Conservation (phyloP, 257 asterid genomes). For the Nicotiana obtusifolia region DNA sequence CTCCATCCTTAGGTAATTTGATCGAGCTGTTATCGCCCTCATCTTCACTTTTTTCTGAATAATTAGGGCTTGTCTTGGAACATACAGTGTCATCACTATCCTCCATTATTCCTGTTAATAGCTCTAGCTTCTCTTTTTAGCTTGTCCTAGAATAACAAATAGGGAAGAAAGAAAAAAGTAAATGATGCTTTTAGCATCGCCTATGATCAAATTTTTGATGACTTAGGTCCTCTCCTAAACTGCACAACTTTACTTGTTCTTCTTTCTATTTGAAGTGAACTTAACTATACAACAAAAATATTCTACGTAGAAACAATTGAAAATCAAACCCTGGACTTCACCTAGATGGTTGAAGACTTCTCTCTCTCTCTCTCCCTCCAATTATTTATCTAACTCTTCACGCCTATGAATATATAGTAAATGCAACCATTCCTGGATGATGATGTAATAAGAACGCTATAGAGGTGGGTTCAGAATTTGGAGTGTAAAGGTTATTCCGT, state of each 20-base stretch:
- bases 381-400: constrained; percentile 16
- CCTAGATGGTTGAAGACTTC: constrained; percentile 36
- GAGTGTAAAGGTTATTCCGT: too few relatives aligned
- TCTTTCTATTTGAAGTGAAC: neutral
- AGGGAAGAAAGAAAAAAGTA: neutral
- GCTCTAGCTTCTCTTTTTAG: neutral
- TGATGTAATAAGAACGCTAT: neutral
- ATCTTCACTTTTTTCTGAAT: constrained; percentile 26
- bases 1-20: constrained; percentile 40
- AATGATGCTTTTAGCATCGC: too few relatives aligned
- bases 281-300: neutral
- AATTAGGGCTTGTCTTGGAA: constrained; percentile 26
- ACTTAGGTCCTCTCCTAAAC: neutral
- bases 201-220: neutral
- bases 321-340: constrained; percentile 47
- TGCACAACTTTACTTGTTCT: neutral
- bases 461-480: too few relatives aligned
- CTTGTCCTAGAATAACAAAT: neutral
- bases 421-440: neutral
- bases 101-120: constrained; percentile 24
- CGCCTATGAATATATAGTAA: neutral
- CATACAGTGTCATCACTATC: constrained; percentile 39
- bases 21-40: neutral
- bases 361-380: constrained; percentile 21
- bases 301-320: constrained; percentile 18